Evolutionary conservation across 164 flowering plant genomes (phyloP), one percentile per base, ranked within the genome.

Genomic region (Vitis rupestris): DNA sequence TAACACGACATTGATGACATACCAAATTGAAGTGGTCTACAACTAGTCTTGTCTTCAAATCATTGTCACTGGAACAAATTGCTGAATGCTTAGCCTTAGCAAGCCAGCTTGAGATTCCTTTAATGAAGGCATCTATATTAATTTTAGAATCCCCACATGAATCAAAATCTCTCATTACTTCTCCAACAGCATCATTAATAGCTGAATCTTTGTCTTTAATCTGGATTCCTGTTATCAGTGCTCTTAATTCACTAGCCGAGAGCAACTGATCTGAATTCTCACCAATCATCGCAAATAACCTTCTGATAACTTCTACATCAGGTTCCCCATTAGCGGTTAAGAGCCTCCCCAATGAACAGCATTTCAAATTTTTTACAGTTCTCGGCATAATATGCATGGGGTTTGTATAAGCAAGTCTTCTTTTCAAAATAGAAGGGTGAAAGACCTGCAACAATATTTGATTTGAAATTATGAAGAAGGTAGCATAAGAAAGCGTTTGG

Each of bases 91-190:
- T 4, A 3, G 6, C 44, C 44, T 66, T 66, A 4, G 78, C 48
- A 58, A 81, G 73, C 79, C 79, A 78, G 61, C 56, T 70, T 54
- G 67, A 70, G 52, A 75, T 66, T 54, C 74, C 77, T 16, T 6
- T 29, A 49, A 75, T 14, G 16, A 75, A 75, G 63, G 65, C 77
- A 0, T 48, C 47, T 17, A 23, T 66, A 66, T 19, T 44, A 55
- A 75, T 48, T 47, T 0, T 9, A 13, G 3, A 52, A 60, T 74
- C 66, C n/a, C 55, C 14, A 59, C 73, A 59, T 10, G 56, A 64
- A 65, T 74, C 77, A 48, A 74, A 74, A 61, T 74, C 77, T 27
- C 4, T 10, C 64, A 74, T 11, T 61, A 74, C 19, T 66, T 74
- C 70, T 60, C 53, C 19, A 19, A 54, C 73, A 53, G 74, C 73